Conservation (phyloP, 345 rosid species). For the Hypericum perforatum region DNA sequence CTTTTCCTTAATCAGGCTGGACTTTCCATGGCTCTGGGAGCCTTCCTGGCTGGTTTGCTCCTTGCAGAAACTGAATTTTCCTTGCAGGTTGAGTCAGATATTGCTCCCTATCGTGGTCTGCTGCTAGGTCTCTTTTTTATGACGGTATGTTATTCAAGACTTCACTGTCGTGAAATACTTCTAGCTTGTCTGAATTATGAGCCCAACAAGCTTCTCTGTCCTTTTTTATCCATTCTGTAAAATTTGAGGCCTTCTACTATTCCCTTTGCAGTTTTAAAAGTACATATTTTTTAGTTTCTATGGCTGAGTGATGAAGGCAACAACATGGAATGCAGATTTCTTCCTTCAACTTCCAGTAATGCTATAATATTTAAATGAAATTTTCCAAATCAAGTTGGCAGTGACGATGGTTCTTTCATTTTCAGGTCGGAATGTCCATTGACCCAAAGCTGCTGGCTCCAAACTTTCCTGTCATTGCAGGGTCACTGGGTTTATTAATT, state of each 20-base stretch:
- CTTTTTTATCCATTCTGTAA: no score
- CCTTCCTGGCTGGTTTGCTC: slow-evolving; percentile 95
- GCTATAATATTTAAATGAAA: slow-evolving; percentile 11
- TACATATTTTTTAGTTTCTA: no score
- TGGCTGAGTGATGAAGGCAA: no score
- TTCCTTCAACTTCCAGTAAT: neutral
- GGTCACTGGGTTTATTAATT: slow-evolving; percentile 70
- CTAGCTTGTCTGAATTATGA: no score
- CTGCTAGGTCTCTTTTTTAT: slow-evolving; percentile 96
- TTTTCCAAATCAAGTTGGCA: slow-evolving; percentile 18
- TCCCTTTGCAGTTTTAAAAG: no score
- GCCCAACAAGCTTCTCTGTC: no score
- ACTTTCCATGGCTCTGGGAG: slow-evolving; percentile 98
- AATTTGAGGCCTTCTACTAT: no score
- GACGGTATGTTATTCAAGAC: slow-evolving; percentile 48
- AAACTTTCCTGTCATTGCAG: slow-evolving; percentile 75
- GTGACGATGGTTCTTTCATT: slow-evolving; percentile 16
- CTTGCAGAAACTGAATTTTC: slow-evolving; percentile 99
- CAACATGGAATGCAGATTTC: no score
- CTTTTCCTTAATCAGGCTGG: slow-evolving; percentile 66
- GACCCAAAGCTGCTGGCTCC: slow-evolving; percentile 92
- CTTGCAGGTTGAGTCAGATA: slow-evolving; percentile 98
- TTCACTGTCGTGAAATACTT: no score
- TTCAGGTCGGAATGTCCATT: slow-evolving; percentile 99
- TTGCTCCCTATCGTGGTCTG: slow-evolving; percentile 98